Evolutionary conservation across 1,284 basidiomycete genomes (phyloP).

Genomic region (Leccinum insigne): DNA sequence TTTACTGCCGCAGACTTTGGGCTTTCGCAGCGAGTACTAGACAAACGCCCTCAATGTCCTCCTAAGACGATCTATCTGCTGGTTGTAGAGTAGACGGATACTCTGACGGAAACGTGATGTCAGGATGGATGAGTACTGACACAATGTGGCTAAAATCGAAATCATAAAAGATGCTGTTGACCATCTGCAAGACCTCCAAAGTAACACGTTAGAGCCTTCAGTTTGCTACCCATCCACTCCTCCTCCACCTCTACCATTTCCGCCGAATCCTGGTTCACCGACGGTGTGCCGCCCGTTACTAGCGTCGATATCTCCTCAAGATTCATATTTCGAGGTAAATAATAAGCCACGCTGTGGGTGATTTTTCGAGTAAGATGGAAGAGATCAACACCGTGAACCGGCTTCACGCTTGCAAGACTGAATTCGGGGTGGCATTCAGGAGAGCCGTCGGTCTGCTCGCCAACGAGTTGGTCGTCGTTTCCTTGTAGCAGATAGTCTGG

Average conservation of each 20-base stretch:
- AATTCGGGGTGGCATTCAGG: slow-evolving; percentile 53
- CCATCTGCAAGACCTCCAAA: slow-evolving; percentile 73
- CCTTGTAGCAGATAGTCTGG: slow-evolving; percentile 61
- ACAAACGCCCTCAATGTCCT: neutral
- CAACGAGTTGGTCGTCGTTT: slow-evolving; percentile 15
- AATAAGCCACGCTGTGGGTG: slow-evolving; percentile 86
- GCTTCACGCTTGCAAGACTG: slow-evolving; percentile 70
- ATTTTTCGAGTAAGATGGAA: slow-evolving; percentile 72
- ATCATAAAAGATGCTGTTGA: slow-evolving; percentile 59
- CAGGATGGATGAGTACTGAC: neutral
- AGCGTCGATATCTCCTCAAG: slow-evolving; percentile 74
- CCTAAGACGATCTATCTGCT: neutral
- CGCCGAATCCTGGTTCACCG: slow-evolving; percentile 14
- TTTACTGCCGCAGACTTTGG: neutral
- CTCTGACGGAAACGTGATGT: neutral
- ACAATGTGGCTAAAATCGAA: neutral
- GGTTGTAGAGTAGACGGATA: neutral
- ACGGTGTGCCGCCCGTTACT: slow-evolving; percentile 20
- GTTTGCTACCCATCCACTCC: slow-evolving; percentile 84
- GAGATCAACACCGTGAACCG: slow-evolving; percentile 80
- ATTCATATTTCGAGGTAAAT: slow-evolving; percentile 83
- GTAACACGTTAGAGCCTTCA: slow-evolving; percentile 84
- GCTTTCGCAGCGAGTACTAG: too few species aligned
- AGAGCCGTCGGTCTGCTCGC: slow-evolving; percentile 13
- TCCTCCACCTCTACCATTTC: slow-evolving; percentile 83